Conservation (phyloP, 345 rosid genomes). For the Salix exigua region DNA sequence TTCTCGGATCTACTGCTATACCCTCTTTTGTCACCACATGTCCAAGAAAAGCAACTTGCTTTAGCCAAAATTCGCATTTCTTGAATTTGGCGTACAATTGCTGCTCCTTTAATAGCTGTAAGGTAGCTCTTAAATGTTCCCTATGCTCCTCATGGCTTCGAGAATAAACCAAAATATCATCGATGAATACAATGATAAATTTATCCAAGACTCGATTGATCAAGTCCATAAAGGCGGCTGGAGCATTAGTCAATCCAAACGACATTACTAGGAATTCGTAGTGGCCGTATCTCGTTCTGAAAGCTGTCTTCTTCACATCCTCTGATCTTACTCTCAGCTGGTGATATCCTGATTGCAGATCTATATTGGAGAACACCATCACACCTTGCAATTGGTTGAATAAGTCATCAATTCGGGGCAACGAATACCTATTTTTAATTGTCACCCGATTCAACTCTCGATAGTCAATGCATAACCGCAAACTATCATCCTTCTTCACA, state of each 20-base stretch:
- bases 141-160: not conserved
- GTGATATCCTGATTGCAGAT: not conserved
- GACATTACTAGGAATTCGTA: not conserved
- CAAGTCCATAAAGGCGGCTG: not conserved
- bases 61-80: not conserved
- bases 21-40: no score
- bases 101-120: not conserved
- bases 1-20: no score
- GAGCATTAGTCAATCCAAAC: no score
- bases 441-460: no score
- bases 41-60: not conserved
- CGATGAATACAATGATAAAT: not conserved
- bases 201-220: not conserved
- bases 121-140: not conserved
- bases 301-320: not conserved
- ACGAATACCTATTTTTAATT: no score
- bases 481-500: no score
- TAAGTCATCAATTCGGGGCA: not conserved
- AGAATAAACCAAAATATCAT: constrained; percentile 2
- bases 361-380: not conserved
- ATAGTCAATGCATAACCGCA: no score
- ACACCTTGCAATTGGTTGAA: not conserved
- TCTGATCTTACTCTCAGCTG: not conserved
- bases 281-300: not conserved
- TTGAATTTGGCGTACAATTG: not conserved